Base-by-base conservation (phyloP, 352 stramenopile genomes). In the Pythium pyrilobum region DNA sequence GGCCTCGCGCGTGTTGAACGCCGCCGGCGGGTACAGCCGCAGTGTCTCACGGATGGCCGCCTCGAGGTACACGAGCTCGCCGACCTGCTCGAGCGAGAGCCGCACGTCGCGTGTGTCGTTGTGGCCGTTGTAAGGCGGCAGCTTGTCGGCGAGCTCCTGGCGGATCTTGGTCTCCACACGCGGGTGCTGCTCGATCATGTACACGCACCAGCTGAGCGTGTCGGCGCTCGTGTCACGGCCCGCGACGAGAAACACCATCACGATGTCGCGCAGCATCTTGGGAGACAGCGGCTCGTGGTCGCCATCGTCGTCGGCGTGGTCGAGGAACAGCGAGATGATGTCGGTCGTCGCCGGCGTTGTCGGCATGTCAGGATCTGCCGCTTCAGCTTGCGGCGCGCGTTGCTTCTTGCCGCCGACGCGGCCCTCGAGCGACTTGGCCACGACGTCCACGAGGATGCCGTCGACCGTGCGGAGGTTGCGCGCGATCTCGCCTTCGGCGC, bases 21-120 rank as follows among this genome's bases (percentile, higher is more conserved):
- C 64, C 11, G 75, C 71, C 23, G 70, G 40, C 10, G 76, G 76
- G 41, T 83, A 78, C 29, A 94, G 50, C 1, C 83, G 71, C 23
- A 94, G 53, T 29, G 61, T 85, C 58, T 94, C 83, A 4, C 55
- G 69, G 28, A 90, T 59, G 6, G 77, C 62, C 1, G 74, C 81
- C 27, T 83, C 66, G 2, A 89, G 40, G 53, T 91, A 92, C 24
- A 68, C 62, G 21, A 91, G 52, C 25, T 75, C 53, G 24, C 72
- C 56, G 13, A 88, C 39, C 15, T 89, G 54, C 7, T 79, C 60
- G 47, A 81, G 70, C 0, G 64, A 60, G 0, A 73, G 59, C 15
- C 27, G 13, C 0, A 5, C 15, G 1, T 9, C n/a, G n/a, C n/a
- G n/a, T n/a, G n/a, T n/a, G n/a, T n/a, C n/a, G n/a, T n/a, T n/a